Percentiles rank a stretch among this genome's conserved stretches.
These are phyloP conservation scores for Cryphonectria nitschkei DNA, from an alignment of 2,329 filamentous ascomycete genomes.

Conservation along the genomic window DNA sequence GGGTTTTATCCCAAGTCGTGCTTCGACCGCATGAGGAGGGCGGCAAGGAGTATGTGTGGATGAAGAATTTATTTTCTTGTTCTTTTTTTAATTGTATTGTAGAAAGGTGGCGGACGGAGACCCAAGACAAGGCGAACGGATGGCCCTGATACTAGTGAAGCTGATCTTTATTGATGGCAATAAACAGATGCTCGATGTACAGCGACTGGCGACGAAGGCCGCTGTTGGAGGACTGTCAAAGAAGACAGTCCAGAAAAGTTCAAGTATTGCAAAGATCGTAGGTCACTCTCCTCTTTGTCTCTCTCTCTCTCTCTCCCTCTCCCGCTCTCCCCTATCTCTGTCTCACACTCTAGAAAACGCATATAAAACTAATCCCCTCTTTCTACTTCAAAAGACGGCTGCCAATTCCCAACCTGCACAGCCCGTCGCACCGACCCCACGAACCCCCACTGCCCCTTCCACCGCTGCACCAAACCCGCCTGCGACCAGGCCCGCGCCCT, in stretches of 20 bases:
- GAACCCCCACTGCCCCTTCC: conserved; percentile 24
- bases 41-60: too few species aligned
- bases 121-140: background rate
- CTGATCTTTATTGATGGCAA: background rate
- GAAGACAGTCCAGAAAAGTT: conserved; percentile 32
- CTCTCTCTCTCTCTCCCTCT: too few species aligned
- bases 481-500: conserved; percentile 24
- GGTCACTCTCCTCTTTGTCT: conserved; percentile 7
- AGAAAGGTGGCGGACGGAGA: background rate
- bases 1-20: background rate
- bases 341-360: background rate
- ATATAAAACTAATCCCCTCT: background rate
- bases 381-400: conserved; percentile 28
- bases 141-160: background rate
- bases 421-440: conserved; percentile 9
- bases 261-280: conserved; percentile 33
- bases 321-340: too few species aligned
- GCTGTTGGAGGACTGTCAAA: conserved; percentile 32
- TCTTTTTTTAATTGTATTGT: too few species aligned
- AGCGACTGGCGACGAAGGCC: conserved; percentile 27
- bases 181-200: conserved; percentile 22
- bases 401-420: conserved; percentile 29
- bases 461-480: conserved; percentile 27
- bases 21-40: background rate
- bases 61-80: too few species aligned